Conservation (phyloP, 805 yeast genomes). For the Candida chauliodis region DNA sequence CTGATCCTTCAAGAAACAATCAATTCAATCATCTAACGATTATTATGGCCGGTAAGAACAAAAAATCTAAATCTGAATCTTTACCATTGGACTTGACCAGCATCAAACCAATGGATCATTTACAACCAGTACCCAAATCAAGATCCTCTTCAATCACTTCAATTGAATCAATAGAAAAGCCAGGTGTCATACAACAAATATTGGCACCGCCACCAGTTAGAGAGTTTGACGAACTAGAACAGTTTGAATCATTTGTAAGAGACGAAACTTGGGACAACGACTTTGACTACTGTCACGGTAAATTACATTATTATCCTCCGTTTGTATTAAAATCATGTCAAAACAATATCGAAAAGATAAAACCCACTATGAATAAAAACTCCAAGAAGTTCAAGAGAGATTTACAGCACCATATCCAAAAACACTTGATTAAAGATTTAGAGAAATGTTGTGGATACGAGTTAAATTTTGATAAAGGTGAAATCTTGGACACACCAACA, state of each 20-base stretch:
- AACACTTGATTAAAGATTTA: conserved; percentile 67
- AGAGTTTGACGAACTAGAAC: conserved; percentile 58
- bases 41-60: conserved; percentile 13
- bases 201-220: conserved; percentile 40
- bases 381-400: conserved; percentile 70
- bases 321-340: conserved; percentile 65
- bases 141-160: conserved; percentile 39
- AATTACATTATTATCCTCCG: conserved; percentile 68
- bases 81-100: conserved; percentile 34
- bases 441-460: conserved; percentile 57
- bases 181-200: conserved; percentile 19
- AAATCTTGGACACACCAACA: conserved; percentile 47
- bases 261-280: conserved; percentile 79
- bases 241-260: conserved; percentile 61
- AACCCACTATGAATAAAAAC: conserved; percentile 68
- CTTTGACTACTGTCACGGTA: conserved; percentile 65
- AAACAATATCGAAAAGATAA: conserved; percentile 66
- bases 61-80: conserved; percentile 24
- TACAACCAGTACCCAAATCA: conserved; percentile 36
- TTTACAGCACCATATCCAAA: conserved; percentile 70
- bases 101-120: conserved; percentile 36
- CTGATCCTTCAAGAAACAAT: too few relatives aligned
- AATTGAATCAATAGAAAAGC: conserved; percentile 30
- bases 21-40: too few relatives aligned
- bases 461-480: conserved; percentile 47